Conservation (phyloP, 2,329 filamentous ascomycete species). For the Remersonia thermophila region DNA sequence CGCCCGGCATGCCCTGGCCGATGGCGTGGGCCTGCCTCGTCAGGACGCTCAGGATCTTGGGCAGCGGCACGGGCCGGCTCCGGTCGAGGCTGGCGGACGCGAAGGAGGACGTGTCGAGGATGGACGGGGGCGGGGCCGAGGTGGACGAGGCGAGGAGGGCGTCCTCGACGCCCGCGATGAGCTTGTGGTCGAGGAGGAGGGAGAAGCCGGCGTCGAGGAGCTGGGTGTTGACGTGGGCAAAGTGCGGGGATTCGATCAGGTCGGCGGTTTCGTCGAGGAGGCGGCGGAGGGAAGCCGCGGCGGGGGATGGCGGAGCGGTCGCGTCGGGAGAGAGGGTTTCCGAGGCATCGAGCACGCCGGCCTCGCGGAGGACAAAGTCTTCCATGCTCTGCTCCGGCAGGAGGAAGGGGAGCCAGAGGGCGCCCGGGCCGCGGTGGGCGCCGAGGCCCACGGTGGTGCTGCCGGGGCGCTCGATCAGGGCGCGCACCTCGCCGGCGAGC, state of each 20-base stretch:
- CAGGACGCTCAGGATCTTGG: constrained; percentile 79
- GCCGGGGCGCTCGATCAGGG: constrained; percentile 60
- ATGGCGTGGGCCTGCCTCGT: constrained; percentile 85
- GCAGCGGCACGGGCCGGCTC: constrained; percentile 48
- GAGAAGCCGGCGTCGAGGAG: constrained; percentile 83
- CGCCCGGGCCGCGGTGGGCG: constrained; percentile 28
- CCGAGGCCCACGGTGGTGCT: constrained; percentile 20
- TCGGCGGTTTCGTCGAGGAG: constrained; percentile 93
- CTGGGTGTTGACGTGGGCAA: constrained; percentile 72
- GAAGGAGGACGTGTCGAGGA: neutral
- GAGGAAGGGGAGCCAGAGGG: constrained; percentile 71
- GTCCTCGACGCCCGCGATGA: constrained; percentile 69
- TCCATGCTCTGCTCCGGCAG: constrained; percentile 72
- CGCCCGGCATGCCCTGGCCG: constrained; percentile 54
- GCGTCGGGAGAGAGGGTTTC: constrained; percentile 23
- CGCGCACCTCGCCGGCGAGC: constrained; percentile 71
- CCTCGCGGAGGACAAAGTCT: constrained; percentile 71
- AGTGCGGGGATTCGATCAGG: constrained; percentile 85
- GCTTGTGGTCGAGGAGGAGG: constrained; percentile 68
- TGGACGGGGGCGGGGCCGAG: constrained; percentile 12
- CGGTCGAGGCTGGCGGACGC: constrained; percentile 18
- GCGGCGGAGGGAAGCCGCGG: constrained; percentile 55
- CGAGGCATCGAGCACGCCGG: constrained; percentile 54
- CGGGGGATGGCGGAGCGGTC: constrained; percentile 26
- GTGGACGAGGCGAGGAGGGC: constrained; percentile 5